Conservation (phyloP, 331 rosid species). For the Acacia concinna region DNA sequence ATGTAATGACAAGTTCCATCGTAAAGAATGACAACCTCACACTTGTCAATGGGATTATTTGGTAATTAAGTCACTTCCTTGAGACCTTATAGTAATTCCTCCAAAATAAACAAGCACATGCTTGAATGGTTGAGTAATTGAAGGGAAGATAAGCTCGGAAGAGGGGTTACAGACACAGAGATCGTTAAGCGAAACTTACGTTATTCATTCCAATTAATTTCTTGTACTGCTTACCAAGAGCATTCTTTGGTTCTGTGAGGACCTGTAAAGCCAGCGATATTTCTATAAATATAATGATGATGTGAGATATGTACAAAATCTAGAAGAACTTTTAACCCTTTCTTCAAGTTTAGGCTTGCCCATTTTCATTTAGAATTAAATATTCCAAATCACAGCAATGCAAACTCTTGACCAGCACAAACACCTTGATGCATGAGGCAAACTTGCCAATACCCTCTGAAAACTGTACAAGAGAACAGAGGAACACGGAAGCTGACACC, state of each 20-base stretch:
- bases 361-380: constrained; percentile 19
- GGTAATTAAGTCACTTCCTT: no score
- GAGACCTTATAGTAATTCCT: no score
- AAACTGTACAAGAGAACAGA: background rate
- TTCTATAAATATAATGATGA: constrained; percentile 20
- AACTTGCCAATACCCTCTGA: background rate
- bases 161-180: constrained; percentile 2
- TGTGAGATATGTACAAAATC: background rate
- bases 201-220: constrained; percentile 80
- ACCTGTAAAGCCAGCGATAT: constrained; percentile 53
- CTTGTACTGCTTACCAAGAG: constrained; percentile 91
- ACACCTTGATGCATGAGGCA: background rate
- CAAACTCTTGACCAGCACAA: constrained; percentile 9
- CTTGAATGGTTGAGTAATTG: background rate
- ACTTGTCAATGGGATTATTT: no score
- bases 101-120: background rate
- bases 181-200: constrained; percentile 45
- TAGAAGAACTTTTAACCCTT: constrained; percentile 11
- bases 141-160: background rate
- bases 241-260: constrained; percentile 80
- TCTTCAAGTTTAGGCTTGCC: constrained; percentile 11
- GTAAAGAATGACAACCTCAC: no score
- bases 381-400: constrained; percentile 2
- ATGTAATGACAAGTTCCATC: no score
- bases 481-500: background rate